Percentiles rank a stretch among this genome's conserved stretches.
Evolutionary conservation across 2,329 filamentous ascomycete species (phyloP).

Genomic region (Venturia effusa): DNA sequence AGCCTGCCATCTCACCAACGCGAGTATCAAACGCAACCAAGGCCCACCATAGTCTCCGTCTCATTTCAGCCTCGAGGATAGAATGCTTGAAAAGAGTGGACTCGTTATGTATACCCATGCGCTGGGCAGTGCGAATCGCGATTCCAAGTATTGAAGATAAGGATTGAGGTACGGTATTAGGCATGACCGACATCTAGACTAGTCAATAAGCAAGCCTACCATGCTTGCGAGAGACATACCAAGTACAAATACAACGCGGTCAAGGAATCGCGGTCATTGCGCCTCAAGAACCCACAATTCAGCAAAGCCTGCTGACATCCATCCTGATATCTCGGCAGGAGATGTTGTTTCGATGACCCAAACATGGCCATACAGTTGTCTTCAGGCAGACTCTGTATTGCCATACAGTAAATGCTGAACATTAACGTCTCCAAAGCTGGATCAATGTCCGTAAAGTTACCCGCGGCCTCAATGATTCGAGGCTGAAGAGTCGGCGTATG

Average conservation of each 20-base stretch:
- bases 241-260: constrained; percentile 45
- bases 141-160: constrained; percentile 52
- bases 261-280: constrained; percentile 33
- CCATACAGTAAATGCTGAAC: constrained; percentile 55
- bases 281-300: constrained; percentile 32
- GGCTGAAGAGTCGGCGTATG: constrained; percentile 39
- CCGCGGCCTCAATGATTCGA: constrained; percentile 51
- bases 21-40: constrained; percentile 48
- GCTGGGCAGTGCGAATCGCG: constrained; percentile 48
- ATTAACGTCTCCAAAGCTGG: constrained; percentile 51
- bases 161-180: constrained; percentile 49
- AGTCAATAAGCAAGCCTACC: constrained; percentile 19
- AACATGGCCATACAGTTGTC: constrained; percentile 40
- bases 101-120: constrained; percentile 53
- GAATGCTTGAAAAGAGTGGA: constrained; percentile 38
- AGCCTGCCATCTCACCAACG: constrained; percentile 43
- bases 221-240: constrained; percentile 25
- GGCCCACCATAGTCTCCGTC: constrained; percentile 52
- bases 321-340: constrained; percentile 33
- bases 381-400: constrained; percentile 44
- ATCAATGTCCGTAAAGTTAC: constrained; percentile 43
- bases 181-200: constrained; percentile 43
- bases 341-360: constrained; percentile 25
- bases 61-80: constrained; percentile 48
- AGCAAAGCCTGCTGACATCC: constrained; percentile 37